phyloP scores from a whole-genome alignment of 106 monocot species.

The Acorus calamus region DNA sequence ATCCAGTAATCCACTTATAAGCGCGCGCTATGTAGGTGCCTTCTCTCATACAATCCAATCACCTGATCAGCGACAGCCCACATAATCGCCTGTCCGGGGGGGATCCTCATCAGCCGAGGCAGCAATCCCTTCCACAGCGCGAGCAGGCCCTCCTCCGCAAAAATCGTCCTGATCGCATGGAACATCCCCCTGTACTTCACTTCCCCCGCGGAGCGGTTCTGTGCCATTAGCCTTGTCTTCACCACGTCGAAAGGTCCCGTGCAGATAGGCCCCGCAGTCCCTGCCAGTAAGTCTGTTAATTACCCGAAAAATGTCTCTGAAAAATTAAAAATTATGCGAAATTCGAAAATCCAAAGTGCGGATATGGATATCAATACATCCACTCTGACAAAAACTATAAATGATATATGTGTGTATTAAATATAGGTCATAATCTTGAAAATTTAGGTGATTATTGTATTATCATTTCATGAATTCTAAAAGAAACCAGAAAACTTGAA shows the following conservation, averaged over 20 bases:
- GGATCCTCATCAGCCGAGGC: constrained; percentile 94
- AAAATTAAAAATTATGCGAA: no score
- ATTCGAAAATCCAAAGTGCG: no score
- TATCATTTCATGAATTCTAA: no score
- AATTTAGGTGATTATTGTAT: no score
- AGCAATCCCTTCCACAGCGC: constrained; percentile 88
- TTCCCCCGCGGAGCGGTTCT: constrained; percentile 39
- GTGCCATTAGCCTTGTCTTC: constrained; percentile 94
- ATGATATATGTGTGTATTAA: no score
- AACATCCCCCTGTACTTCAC: constrained; percentile 74
- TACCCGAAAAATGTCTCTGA: no score
- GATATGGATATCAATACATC: no score
- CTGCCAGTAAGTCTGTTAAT: constrained; percentile 7
- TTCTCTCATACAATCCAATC: constrained; percentile 82
- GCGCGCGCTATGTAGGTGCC: constrained; percentile 23
- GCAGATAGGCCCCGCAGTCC: constrained; percentile 76
- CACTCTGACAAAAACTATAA: no score
- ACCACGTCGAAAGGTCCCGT: constrained; percentile 97
- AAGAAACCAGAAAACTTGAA: no score
- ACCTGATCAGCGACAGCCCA: constrained; percentile 96
- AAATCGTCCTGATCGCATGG: constrained; percentile 74
- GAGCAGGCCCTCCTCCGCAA: constrained; percentile 65
- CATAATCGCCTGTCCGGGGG: constrained; percentile 91
- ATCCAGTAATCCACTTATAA: constrained; percentile 3
- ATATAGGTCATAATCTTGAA: no score